Evolutionary conservation across 108 stramenopile species (phyloP).

Genomic region (Stephanodiscus triporus): DNA sequence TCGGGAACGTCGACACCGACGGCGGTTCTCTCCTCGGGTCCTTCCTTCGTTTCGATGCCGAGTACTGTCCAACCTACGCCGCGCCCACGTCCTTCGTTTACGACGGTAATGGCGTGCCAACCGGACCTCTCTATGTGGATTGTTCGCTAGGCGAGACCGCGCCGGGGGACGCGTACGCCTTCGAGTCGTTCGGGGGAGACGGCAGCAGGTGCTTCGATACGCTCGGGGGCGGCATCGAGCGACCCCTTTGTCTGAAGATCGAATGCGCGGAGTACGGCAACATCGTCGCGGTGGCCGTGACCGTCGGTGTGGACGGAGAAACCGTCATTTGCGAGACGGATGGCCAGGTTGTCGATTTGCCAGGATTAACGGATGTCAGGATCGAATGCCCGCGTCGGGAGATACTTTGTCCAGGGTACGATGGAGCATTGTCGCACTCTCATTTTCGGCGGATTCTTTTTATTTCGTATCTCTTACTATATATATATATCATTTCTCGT

Average conservation of each 20-base stretch:
- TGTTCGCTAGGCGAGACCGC: conserved; percentile 9
- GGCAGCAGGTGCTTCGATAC: conserved; percentile 31
- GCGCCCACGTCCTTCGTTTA: conserved; percentile 22
- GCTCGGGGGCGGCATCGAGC: conserved; percentile 10
- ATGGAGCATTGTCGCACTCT: neutral
- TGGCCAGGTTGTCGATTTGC: conserved; percentile 19
- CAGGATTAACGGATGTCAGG: conserved; percentile 4
- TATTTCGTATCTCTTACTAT: no score
- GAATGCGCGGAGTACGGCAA: conserved; percentile 11
- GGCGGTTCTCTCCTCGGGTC: conserved; percentile 1
- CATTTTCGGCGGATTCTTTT: neutral
- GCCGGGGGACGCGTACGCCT: conserved; percentile 9
- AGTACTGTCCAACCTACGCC: conserved; percentile 33
- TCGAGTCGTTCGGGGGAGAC: conserved; percentile 28
- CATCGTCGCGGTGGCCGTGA: conserved; percentile 9
- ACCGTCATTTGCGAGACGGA: conserved; percentile 24
- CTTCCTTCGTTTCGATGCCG: conserved; percentile 28
- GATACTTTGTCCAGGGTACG: conserved; percentile 32
- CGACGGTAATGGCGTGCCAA: conserved; percentile 2
- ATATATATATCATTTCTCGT: no score
- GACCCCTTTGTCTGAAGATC: conserved; percentile 28
- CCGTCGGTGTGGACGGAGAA: conserved; percentile 16
- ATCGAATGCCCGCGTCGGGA: conserved; percentile 30
- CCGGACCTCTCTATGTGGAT: conserved; percentile 19
- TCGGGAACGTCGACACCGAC: conserved; percentile 2